Percentiles rank a stretch among this genome's conserved stretches.
Conservation (phyloP, 257 asterid genomes). For the Scutellaria galericulata region DNA sequence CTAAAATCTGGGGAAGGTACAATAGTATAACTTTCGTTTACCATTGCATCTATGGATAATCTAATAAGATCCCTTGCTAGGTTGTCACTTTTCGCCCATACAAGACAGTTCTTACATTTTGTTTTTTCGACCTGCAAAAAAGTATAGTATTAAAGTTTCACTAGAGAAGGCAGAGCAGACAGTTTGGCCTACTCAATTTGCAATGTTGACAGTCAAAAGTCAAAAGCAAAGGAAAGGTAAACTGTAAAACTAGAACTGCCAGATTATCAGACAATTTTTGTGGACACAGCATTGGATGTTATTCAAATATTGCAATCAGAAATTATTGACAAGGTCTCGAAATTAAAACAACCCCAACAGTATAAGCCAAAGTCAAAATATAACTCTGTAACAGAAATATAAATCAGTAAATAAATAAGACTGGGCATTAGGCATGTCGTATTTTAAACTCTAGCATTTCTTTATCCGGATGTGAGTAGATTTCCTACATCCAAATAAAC, state of each 20-base stretch:
- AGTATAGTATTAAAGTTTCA: slow-evolving; percentile 25
- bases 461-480: slow-evolving; percentile 3
- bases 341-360: background rate
- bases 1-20: background rate
- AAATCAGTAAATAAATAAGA: background rate
- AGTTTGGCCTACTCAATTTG: slow-evolving; percentile 9
- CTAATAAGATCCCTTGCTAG: slow-evolving; percentile 78
- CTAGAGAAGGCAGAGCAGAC: slow-evolving; percentile 15
- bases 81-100: slow-evolving; percentile 97
- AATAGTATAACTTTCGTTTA: slow-evolving; percentile 38
- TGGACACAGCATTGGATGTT: slow-evolving; percentile 5
- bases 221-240: background rate
- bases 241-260: slow-evolving; percentile 10
- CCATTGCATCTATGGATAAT: slow-evolving; percentile 63
- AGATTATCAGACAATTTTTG: background rate
- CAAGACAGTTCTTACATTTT: slow-evolving; percentile 74
- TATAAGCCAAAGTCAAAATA: slow-evolving; percentile 2
- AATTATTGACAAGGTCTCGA: background rate
- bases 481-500: background rate
- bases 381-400: background rate
- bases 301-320: background rate
- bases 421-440: background rate
- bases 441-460: slow-evolving; percentile 9
- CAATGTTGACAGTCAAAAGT: background rate
- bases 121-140: slow-evolving; percentile 66